phyloP scores from a whole-genome alignment of 331 rosid species.

The Spiraea crenata region DNA sequence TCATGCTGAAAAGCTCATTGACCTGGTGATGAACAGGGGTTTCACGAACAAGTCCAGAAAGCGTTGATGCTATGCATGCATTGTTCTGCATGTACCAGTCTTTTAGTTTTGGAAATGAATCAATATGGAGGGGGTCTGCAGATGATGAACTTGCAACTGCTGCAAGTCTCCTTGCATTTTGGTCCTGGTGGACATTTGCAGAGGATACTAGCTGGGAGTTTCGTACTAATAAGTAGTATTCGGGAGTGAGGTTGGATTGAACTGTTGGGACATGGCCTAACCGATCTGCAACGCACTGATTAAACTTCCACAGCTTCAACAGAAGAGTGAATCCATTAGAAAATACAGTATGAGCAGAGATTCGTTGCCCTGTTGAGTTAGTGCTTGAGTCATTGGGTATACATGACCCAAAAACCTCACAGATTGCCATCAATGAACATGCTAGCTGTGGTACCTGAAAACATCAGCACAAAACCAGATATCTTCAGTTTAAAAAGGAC shows the following conservation, averaged over 20 bases:
- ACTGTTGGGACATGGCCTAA: constrained; percentile 14
- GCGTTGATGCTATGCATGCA: constrained; percentile 17
- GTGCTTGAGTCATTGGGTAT: not conserved
- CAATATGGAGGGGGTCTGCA: constrained; percentile 12
- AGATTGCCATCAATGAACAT: constrained; percentile 24
- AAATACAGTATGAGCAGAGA: constrained; percentile 21
- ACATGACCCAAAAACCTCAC: constrained; percentile 24
- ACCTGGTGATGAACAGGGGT: constrained; percentile 6
- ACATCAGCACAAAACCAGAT: not conserved
- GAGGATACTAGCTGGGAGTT: constrained; percentile 16
- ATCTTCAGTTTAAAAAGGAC: not conserved
- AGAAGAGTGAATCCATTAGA: constrained; percentile 24
- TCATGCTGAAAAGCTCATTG: constrained; percentile 14
- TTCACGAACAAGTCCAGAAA: constrained; percentile 1
- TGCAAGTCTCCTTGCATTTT: constrained; percentile 11
- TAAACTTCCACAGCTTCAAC: constrained; percentile 20
- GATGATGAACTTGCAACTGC: constrained; percentile 14
- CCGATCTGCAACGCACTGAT: constrained; percentile 9
- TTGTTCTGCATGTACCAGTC: constrained; percentile 14
- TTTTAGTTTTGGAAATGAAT: constrained; percentile 23
- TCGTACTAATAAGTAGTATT: constrained; percentile 9
- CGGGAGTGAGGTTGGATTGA: constrained; percentile 15
- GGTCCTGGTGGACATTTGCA: not conserved
- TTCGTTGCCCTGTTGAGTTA: constrained; percentile 4
- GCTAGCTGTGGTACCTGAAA: constrained; percentile 28